These are phyloP conservation scores for Fraxinus xanthoxyloides DNA, from an alignment of 305 asterid genomes.

Conservation along the genomic window DNA sequence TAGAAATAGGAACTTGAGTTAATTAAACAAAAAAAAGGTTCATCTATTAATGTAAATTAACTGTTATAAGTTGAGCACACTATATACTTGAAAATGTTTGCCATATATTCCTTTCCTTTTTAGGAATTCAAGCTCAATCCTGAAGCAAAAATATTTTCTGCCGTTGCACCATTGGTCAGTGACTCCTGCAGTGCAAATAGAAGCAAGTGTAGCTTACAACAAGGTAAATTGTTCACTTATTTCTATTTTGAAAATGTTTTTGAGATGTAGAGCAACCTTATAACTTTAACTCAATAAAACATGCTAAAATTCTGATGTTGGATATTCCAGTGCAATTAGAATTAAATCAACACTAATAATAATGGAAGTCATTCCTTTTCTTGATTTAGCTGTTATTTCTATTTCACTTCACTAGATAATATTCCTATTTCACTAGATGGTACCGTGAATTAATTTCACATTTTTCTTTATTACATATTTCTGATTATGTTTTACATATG, in stretches of 20 bases:
- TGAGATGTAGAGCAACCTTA: too few relatives aligned
- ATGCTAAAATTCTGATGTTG: too few relatives aligned
- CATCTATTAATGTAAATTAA: not conserved
- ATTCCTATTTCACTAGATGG: constrained; percentile 9
- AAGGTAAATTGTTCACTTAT: too few relatives aligned
- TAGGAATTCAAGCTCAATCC: constrained; percentile 90
- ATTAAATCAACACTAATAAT: constrained; percentile 94
- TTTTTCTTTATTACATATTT: not conserved
- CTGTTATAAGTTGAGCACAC: not conserved
- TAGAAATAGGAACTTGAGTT: not conserved
- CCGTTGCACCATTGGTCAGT: constrained; percentile 41
- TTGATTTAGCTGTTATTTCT: constrained; percentile 91
- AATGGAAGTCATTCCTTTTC: constrained; percentile 99
- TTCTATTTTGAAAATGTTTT: too few relatives aligned
- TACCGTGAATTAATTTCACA: constrained; percentile 1
- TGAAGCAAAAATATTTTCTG: constrained; percentile 64
- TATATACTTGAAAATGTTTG: constrained; percentile 11
- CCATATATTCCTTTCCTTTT: constrained; percentile 16
- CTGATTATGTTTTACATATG: not conserved
- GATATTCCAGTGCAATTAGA: constrained; percentile 93
- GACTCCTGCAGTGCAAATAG: constrained; percentile 46
- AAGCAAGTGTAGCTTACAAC: constrained; percentile 40
- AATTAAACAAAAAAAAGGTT: not conserved
- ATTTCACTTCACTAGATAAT: constrained; percentile 9
- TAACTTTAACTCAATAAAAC: too few relatives aligned